Evolutionary conservation across 2,329 filamentous ascomycete genomes (phyloP), one percentile per base, ranked within the genome.

Genomic region (Diaporthe velutina): DNA sequence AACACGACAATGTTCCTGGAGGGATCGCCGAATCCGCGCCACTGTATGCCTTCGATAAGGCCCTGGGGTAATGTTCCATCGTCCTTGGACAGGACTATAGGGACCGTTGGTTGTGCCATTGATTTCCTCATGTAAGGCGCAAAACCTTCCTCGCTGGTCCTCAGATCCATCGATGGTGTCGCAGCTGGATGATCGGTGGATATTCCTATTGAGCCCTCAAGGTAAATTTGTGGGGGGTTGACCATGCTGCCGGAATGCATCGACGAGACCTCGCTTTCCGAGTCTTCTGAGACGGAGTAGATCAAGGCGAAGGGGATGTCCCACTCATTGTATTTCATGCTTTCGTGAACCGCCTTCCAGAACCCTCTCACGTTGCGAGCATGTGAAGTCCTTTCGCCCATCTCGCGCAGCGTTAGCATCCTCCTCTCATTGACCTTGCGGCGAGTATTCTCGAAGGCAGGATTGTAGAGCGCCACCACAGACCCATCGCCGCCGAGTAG

Each of bases 361-460:
- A 96, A 96, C 15, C 86, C 87, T 79, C 91, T 91, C 2, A 96
- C 88, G 75, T 94, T 93, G 64, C 92, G 88, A n/a, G 94, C 94
- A 22, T 90, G 86, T 2, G 93, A 91, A 6, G 93, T 95, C 74
- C 89, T 91, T 82, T 96, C 93, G 67, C 94, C 94, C 58, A 96
- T 90, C 80, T 96, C 93, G 54, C 93, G 89, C 50, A 97, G 84
- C 0, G 93, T 95, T 35, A 95, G 86, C 94, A 96, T 96, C 61
- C 94, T 89, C 72, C 94, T 87, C 83, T 96, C 94, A 3, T 93
- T 94, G 75, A 97, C 91, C 79, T 94, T 94, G 28, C 94, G 89
- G 30, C 93, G 85, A 1, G 94, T 97, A 80, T 95, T 95, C 78
- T 97, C 94, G 77, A 96, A 96, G 0, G 92, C 90, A 3, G 94